A percentile compares a stretch with the other conserved stretches of the same genome.
These are phyloP conservation scores for Vigna reflexopilosa DNA, from an alignment of 306 rosid species.

Conservation along the genomic window DNA sequence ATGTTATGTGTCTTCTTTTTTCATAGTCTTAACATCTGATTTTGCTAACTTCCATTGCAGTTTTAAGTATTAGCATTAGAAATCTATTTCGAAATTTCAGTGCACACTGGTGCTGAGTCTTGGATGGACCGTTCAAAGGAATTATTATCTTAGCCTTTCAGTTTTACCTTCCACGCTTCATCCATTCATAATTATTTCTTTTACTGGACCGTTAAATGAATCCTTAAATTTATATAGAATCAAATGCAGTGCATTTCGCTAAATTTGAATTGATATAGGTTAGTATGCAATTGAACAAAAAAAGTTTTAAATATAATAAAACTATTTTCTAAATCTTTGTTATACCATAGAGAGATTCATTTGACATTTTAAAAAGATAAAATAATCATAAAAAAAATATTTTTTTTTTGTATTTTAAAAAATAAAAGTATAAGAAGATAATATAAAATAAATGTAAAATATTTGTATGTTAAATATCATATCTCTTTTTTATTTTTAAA, in stretches of 20 bases:
- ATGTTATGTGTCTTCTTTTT: not conserved
- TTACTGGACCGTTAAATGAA: not conserved
- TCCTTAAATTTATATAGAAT: not conserved
- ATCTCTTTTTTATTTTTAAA: not conserved
- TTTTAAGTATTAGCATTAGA: slow-evolving; percentile 7
- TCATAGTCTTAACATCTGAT: slow-evolving; percentile 32
- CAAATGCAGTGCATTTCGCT: not conserved
- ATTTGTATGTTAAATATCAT: too few relatives aligned
- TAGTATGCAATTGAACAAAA: not conserved
- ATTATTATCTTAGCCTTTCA: slow-evolving; percentile 9
- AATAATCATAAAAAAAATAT: too few relatives aligned
- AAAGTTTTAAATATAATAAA: not conserved
- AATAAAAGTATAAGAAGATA: too few relatives aligned
- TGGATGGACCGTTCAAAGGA: not conserved
- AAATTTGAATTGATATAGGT: not conserved
- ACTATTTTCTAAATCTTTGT: not conserved
- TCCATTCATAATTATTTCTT: not conserved
- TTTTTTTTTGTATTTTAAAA: too few relatives aligned
- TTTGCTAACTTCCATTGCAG: slow-evolving; percentile 42
- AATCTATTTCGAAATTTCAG: not conserved
- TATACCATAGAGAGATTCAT: too few relatives aligned
- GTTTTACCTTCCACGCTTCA: not conserved
- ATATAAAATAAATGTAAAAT: too few relatives aligned
- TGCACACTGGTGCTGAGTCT: not conserved
- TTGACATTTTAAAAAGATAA: too few relatives aligned